Conservation (phyloP, 2,329 filamentous ascomycete genomes). For the Fusarium denticulatum region DNA sequence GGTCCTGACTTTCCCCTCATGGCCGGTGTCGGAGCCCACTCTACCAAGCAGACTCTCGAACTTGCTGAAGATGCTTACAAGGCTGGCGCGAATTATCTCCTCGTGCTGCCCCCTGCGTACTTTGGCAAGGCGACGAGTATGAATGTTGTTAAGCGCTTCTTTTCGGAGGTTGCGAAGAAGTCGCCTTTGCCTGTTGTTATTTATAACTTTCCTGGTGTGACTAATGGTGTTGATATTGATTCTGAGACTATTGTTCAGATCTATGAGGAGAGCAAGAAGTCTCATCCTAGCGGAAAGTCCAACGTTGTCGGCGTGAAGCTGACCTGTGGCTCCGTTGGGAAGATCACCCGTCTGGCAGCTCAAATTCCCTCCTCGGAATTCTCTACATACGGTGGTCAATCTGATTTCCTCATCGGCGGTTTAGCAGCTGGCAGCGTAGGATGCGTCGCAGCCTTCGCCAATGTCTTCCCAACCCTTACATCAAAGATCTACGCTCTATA, state of each 20-base stretch:
- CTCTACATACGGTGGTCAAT: conserved; percentile 76
- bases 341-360: conserved; percentile 69
- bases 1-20: conserved; percentile 90
- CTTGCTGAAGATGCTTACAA: conserved; percentile 66
- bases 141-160: conserved; percentile 68
- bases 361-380: conserved; percentile 65
- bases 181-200: conserved; percentile 68
- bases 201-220: conserved; percentile 76
- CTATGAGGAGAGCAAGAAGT: conserved; percentile 35
- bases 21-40: conserved; percentile 73
- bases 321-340: conserved; percentile 77
- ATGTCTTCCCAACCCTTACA: conserved; percentile 68
- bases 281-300: conserved; percentile 40
- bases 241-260: conserved; percentile 63
- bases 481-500: conserved; percentile 70
- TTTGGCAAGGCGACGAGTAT: conserved; percentile 71
- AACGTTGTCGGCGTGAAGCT: conserved; percentile 78
- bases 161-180: conserved; percentile 62
- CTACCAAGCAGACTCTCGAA: conserved; percentile 70
- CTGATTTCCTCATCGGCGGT: conserved; percentile 74
- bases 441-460: conserved; percentile 70
- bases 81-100: conserved; percentile 69
- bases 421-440: conserved; percentile 67
- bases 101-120: conserved; percentile 71
- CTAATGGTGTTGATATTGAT: conserved; percentile 74